A percentile compares a stretch with the other conserved stretches of the same genome.
Evolutionary conservation across 2,329 filamentous ascomycete genomes (phyloP).

Genomic region (Domatiomyces catenatus): DNA sequence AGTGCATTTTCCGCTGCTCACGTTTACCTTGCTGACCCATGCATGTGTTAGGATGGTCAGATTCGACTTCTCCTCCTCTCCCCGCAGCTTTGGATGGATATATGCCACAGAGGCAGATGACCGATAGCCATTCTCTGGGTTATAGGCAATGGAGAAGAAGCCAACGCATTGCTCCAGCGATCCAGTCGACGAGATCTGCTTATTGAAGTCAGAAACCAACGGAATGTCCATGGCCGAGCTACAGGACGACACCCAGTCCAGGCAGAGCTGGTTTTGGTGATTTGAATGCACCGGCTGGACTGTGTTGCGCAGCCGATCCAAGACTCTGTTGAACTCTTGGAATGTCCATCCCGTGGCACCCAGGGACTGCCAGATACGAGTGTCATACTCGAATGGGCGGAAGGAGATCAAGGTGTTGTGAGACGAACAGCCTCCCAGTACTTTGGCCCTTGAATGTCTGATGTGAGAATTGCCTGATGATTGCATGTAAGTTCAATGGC

Average conservation of each 20-base stretch:
- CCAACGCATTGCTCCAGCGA: slow-evolving; percentile 61
- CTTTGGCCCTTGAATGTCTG: slow-evolving; percentile 81
- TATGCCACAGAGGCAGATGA: slow-evolving; percentile 83
- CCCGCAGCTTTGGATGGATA: slow-evolving; percentile 76
- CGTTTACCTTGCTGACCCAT: slow-evolving; percentile 70
- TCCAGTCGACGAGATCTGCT: slow-evolving; percentile 60
- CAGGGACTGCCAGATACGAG: slow-evolving; percentile 65
- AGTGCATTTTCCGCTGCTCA: slow-evolving; percentile 47
- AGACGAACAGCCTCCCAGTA: slow-evolving; percentile 79
- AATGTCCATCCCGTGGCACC: slow-evolving; percentile 80
- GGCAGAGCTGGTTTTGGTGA: slow-evolving; percentile 79
- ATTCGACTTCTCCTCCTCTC: slow-evolving; percentile 69
- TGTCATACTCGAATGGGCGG: slow-evolving; percentile 78
- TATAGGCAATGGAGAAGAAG: slow-evolving; percentile 84
- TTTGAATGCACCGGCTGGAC: slow-evolving; percentile 73
- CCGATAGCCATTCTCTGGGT: slow-evolving; percentile 70
- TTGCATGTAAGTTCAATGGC: background rate
- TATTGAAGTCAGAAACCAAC: slow-evolving; percentile 72
- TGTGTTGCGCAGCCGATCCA: slow-evolving; percentile 78
- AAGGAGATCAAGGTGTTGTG: slow-evolving; percentile 93
- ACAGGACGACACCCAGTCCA: slow-evolving; percentile 77
- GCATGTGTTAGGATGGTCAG: slow-evolving; percentile 74
- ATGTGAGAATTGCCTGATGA: slow-evolving; percentile 69
- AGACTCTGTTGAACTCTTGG: slow-evolving; percentile 62
- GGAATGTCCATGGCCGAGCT: slow-evolving; percentile 66